Percentiles rank a stretch among this genome's conserved stretches.
phyloP scores from a whole-genome alignment of 371 early-diverging fungal genomes.

The Actinomortierella ambigua region DNA sequence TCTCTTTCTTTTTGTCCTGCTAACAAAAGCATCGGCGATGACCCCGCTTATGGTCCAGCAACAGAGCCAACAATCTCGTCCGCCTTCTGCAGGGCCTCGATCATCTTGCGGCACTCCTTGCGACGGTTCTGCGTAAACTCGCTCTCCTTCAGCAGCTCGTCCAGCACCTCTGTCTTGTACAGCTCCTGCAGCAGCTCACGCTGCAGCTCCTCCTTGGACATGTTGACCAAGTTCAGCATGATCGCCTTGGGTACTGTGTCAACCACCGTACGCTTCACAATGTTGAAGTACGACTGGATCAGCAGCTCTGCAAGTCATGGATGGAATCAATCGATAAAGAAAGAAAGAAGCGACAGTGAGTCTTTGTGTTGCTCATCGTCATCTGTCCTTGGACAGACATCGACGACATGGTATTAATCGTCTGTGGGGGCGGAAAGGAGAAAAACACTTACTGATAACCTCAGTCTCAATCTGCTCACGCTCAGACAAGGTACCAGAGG shows the following conservation, averaged over 20 bases:
- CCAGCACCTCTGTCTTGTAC: slow-evolving; percentile 92
- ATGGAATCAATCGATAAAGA: background rate
- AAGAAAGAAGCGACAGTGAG: background rate
- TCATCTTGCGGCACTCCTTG: slow-evolving; percentile 97
- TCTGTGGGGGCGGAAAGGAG: background rate
- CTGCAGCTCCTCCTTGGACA: slow-evolving; percentile 94
- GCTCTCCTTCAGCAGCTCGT: slow-evolving; percentile 94
- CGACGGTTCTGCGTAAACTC: slow-evolving; percentile 91
- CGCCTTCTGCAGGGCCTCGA: slow-evolving; percentile 92
- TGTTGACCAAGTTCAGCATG: slow-evolving; percentile 95
- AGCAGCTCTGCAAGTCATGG: slow-evolving; percentile 85
- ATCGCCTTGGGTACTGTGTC: slow-evolving; percentile 99
- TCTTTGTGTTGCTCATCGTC: background rate
- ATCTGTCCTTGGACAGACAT: background rate
- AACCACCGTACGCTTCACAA: slow-evolving; percentile 96
- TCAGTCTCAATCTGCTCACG: slow-evolving; percentile 97
- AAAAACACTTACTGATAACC: slow-evolving; percentile 84
- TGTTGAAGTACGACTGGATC: slow-evolving; percentile 95
- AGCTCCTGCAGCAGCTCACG: slow-evolving; percentile 94
- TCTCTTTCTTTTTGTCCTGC: too few species aligned
- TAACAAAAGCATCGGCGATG: too few species aligned
- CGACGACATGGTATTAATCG: too few species aligned
- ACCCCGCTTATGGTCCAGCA: slow-evolving; percentile 6
- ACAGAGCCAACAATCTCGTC: slow-evolving; percentile 84
- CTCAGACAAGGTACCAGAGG: slow-evolving; percentile 93